Conservation (phyloP, 108 stramenopile species). For the Skeletonema potamos region DNA sequence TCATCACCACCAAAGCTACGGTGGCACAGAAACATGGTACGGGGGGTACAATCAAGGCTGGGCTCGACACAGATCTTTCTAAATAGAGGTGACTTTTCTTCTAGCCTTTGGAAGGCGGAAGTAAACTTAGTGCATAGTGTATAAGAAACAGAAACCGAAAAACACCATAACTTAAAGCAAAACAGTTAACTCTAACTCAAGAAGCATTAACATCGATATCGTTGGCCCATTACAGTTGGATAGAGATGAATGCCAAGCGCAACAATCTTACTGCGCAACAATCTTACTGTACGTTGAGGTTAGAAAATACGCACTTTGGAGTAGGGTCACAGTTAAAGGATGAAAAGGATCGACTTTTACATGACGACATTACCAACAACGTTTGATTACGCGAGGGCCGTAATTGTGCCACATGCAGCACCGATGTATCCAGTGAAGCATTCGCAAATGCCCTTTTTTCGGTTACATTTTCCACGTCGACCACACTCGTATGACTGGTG, state of each 20-base stretch:
- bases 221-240: no score
- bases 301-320: no score
- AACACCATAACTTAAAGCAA: neutral
- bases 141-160: neutral
- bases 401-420: constrained; percentile 26
- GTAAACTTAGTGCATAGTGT: neutral
- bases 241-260: no score
- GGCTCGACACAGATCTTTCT: neutral
- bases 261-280: no score
- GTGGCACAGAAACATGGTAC: neutral
- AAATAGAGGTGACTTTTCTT: neutral
- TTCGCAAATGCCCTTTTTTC: constrained; percentile 62
- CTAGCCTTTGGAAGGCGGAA: neutral
- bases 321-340: no score
- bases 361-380: no score
- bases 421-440: constrained; percentile 70
- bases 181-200: neutral
- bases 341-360: no score
- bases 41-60: neutral
- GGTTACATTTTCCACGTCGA: constrained; percentile 74
- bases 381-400: constrained; percentile 17
- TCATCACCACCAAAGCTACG: neutral
- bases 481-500: constrained; percentile 67
- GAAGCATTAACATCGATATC: no score
- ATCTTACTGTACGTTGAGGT: no score